Evolutionary conservation across 1,139 yeast species (phyloP), one percentile per base, ranked within the genome.

Genomic region (Zygoascus meyerae): DNA sequence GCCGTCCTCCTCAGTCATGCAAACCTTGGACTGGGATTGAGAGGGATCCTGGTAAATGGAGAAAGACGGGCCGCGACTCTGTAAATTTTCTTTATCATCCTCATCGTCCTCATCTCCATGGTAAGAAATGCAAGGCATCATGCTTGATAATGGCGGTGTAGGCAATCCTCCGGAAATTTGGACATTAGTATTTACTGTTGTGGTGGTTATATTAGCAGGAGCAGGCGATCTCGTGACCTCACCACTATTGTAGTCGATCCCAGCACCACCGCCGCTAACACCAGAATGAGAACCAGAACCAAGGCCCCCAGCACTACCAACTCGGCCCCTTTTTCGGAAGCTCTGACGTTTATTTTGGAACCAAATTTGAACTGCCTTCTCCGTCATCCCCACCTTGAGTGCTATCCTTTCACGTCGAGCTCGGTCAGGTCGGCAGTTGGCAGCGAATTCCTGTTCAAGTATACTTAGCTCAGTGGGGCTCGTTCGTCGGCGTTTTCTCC

Each of bases 321-420:
- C 39, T 4, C n/a, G 33, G 9, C 33, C 16, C 40, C 69, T 76
- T 57, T 79, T 81, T 55, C 94, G 79, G 55, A 81, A 68, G 38
- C 89, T 77, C 69, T 92, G 98, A 66, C 98, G 80, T 65, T 81
- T 85, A 67, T 92, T 92, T 68, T 92, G 98, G 68, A 92, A 92
- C 98, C 98, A 92, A 54, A 92, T 87, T 68, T 92, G 97, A 29
- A 92, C 95, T 1, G 97, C 95, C 65, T 89, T 89, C 64, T 89
- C 97, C n/a, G 92, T 78, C 97, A 90, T 92, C 53, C 80, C 79
- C 38, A 92, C 95, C 54, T 74, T 78, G 32, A 70, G 66, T 12
- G 97, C 95, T 55, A 92, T 85, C 54, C 79, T 83, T 41, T 79
- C 73, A 56, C 97, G 78, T 59, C 84, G 75, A 44, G 75, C 68